A percentile compares a stretch with the other conserved stretches of the same genome.
phyloP scores from a whole-genome alignment of 2,329 filamentous ascomycete genomes.

The Hymenoscyphus infarciens region DNA sequence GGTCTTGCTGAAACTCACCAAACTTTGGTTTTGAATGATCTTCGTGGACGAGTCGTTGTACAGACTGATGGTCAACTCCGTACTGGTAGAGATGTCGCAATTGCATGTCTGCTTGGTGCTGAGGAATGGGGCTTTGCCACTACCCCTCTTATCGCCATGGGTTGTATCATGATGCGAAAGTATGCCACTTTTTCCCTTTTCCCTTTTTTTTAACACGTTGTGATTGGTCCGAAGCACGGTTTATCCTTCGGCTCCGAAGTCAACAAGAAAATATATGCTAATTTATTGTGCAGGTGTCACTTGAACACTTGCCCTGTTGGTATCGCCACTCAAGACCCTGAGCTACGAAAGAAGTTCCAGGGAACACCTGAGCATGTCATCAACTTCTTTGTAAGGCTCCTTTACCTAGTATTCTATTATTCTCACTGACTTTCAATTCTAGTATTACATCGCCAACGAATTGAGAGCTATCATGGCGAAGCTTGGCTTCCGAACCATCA shows the following conservation, averaged over 20 bases:
- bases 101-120: slow-evolving; percentile 92
- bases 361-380: slow-evolving; percentile 95
- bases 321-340: slow-evolving; percentile 94
- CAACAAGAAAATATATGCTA: slow-evolving; percentile 15
- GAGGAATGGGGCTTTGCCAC: slow-evolving; percentile 98
- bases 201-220: slow-evolving; percentile 7
- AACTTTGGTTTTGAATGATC: slow-evolving; percentile 90
- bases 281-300: slow-evolving; percentile 34
- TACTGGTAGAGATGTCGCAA: slow-evolving; percentile 89
- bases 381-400: slow-evolving; percentile 58
- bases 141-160: slow-evolving; percentile 91
- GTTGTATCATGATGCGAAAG: slow-evolving; percentile 92
- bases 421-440: slow-evolving; percentile 24
- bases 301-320: slow-evolving; percentile 81
- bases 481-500: slow-evolving; percentile 90
- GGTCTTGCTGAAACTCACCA: slow-evolving; percentile 97
- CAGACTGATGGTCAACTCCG: slow-evolving; percentile 94
- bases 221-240: neutral
- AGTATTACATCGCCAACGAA: slow-evolving; percentile 92
- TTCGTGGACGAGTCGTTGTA: slow-evolving; percentile 91
- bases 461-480: slow-evolving; percentile 95
- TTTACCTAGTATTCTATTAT: too few species aligned
- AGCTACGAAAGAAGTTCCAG: slow-evolving; percentile 87
- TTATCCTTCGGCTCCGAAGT: neutral
- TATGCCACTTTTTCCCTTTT: slow-evolving; percentile 17